Percentiles rank a stretch among this genome's conserved stretches.
phyloP scores from a whole-genome alignment of 805 yeast species.

The Dipodascus albidus region DNA sequence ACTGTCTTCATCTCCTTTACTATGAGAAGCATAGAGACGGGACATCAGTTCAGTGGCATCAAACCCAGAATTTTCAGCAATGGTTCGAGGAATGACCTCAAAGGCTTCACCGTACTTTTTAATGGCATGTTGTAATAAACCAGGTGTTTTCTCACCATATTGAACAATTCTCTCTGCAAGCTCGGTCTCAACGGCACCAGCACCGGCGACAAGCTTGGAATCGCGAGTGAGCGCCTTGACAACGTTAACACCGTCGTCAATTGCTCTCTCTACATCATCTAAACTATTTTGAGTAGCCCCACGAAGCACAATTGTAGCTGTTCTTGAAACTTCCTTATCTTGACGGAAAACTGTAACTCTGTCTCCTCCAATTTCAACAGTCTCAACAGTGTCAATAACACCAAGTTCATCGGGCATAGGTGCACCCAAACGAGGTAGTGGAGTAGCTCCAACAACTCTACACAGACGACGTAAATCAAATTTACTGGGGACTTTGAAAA shows the following conservation, averaged over 20 bases:
- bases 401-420: constrained; percentile 96
- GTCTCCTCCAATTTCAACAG: constrained; percentile 94
- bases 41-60: constrained; percentile 86
- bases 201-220: constrained; percentile 78
- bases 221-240: constrained; percentile 84
- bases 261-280: constrained; percentile 94
- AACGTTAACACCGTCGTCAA: constrained; percentile 92
- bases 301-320: constrained; percentile 86
- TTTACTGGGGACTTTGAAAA: constrained; percentile 83
- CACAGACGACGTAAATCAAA: constrained; percentile 89
- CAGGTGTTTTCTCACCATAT: constrained; percentile 91
- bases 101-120: constrained; percentile 90
- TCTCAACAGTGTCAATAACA: constrained; percentile 71
- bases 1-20: constrained; percentile 32
- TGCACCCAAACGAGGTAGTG: constrained; percentile 86
- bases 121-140: constrained; percentile 83
- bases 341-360: constrained; percentile 92
- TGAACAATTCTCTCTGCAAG: constrained; percentile 66
- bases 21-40: constrained; percentile 78
- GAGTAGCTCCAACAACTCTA: constrained; percentile 96
- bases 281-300: constrained; percentile 93
- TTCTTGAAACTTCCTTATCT: constrained; percentile 40
- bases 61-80: constrained; percentile 90
- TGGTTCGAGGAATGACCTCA: constrained; percentile 83
- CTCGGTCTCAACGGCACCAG: constrained; percentile 91